Percentiles rank a stretch among this genome's conserved stretches.
phyloP scores from a whole-genome alignment of 768 basidiomycete genomes.

The Leccinum boreale region DNA sequence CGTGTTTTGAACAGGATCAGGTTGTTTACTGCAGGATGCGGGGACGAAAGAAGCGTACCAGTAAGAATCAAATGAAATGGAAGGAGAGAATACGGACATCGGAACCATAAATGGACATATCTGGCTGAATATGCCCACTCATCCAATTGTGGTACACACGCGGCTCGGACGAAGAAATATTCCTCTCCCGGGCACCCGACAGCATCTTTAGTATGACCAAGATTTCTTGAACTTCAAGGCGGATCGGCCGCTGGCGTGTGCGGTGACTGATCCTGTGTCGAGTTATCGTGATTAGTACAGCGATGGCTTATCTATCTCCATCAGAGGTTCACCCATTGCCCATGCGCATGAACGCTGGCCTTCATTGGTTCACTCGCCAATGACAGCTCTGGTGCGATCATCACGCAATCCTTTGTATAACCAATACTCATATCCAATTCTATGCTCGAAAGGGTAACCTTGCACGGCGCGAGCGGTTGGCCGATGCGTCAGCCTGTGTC shows the following conservation, averaged over 20 bases:
- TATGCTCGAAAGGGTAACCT: background rate
- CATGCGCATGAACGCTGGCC: background rate
- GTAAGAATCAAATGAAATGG: background rate
- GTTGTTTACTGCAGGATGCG: background rate
- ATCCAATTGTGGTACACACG: background rate
- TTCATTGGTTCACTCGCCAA: background rate
- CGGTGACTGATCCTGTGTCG: background rate
- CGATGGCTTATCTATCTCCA: conserved; percentile 7
- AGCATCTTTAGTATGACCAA: background rate
- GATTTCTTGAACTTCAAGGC: background rate
- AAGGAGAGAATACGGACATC: background rate
- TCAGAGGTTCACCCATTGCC: background rate
- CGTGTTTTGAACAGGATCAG: conserved; percentile 2
- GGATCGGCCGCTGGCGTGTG: background rate
- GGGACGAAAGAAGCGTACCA: background rate
- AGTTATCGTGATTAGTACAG: background rate
- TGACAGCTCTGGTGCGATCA: conserved; percentile 3
- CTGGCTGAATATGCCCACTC: background rate
- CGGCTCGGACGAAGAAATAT: background rate
- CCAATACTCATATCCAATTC: conserved; percentile 1
- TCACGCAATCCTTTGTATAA: conserved; percentile 4
- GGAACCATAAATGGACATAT: background rate
- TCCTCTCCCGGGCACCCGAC: conserved; percentile 4
- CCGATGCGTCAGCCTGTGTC: background rate
- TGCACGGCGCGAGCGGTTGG: background rate